Base-by-base conservation (phyloP, 768 basidiomycete species). In the Naganishia vishniacii region DNA sequence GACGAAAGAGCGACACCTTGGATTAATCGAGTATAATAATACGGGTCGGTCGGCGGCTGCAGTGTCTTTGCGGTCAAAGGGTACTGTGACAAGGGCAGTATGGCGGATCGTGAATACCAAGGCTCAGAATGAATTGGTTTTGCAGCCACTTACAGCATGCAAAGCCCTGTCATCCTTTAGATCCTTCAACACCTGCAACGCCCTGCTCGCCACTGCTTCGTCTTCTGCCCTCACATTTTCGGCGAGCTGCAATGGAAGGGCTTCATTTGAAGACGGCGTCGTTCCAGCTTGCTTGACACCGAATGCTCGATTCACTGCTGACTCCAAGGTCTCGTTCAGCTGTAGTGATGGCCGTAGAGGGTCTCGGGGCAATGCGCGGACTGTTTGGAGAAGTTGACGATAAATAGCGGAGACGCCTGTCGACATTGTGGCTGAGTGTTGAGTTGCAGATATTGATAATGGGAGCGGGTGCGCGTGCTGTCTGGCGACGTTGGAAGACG, bases 11-110 rank as follows among this genome's bases (percentile, higher is more conserved):
- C 66, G 15, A 77, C 72, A 44, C 72, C 75, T 18, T 77, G 70
- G 41, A 67, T 47, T 7, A 77, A 68, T 9, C 75, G 66, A 12
- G 68, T 72, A 62, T 74, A 77, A 60, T 69, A 73, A 25, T 68
- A 46, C 12, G 72, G 72, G 65, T 77, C 75, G 41, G 75, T 68
- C 20, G 70, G 42, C 29, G 75, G 75, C 65, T 58, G n/a, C 25
- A 75, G 59, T 7, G 70, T 71, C 6, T 48, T 48, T 9, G 56
- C 44, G 1, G 69, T 63, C 12, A 75, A 56, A 12, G 73, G 75
- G 58, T 69, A 75, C 75, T 77, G 60, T 16, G 28, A 16, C 3
- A 18, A 56, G 18, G 41, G 31, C 23, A 40, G n/a, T 48, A n/a
- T n/a, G n/a, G n/a, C n/a, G n/a, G n/a, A n/a, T n/a, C n/a, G n/a